These are phyloP conservation scores for Zea mays DNA, from an alignment of 176 grass and related monocot species.

Conservation along the genomic window DNA sequence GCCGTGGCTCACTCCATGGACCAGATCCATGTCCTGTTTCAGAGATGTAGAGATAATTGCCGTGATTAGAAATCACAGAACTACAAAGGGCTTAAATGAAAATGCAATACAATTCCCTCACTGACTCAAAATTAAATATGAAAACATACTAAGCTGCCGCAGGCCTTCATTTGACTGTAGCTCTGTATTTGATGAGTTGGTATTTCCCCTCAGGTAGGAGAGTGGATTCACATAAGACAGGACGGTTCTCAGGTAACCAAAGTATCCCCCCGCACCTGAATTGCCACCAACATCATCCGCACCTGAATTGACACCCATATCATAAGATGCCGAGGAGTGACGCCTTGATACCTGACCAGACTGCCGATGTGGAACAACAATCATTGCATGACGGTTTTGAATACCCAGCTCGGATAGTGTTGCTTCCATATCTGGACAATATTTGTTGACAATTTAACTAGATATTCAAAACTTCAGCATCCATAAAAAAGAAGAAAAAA, in stretches of 20 bases:
- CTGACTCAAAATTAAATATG: conserved; percentile 16
- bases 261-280: conserved; percentile 54
- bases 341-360: conserved; percentile 35
- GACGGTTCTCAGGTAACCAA: conserved; percentile 60
- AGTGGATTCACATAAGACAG: conserved; percentile 77
- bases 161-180: conserved; percentile 33
- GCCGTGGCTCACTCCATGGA: conserved; percentile 19
- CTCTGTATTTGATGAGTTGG: conserved; percentile 47
- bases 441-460: conserved; percentile 19
- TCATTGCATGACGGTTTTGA: conserved; percentile 78
- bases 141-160: conserved; percentile 48
- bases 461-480: conserved; percentile 8
- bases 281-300: conserved; percentile 31
- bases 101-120: not conserved
- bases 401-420: conserved; percentile 73
- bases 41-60: conserved; percentile 12
- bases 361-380: conserved; percentile 68
- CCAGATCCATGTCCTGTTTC: conserved; percentile 39
- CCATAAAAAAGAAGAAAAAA: not conserved
- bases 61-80: conserved; percentile 10
- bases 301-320: conserved; percentile 34
- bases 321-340: conserved; percentile 34
- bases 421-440: conserved; percentile 67
- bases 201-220: conserved; percentile 63
- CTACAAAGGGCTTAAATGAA: not conserved